phyloP scores from a whole-genome alignment of 139 green algal species.

The Micractinium conductrix region DNA sequence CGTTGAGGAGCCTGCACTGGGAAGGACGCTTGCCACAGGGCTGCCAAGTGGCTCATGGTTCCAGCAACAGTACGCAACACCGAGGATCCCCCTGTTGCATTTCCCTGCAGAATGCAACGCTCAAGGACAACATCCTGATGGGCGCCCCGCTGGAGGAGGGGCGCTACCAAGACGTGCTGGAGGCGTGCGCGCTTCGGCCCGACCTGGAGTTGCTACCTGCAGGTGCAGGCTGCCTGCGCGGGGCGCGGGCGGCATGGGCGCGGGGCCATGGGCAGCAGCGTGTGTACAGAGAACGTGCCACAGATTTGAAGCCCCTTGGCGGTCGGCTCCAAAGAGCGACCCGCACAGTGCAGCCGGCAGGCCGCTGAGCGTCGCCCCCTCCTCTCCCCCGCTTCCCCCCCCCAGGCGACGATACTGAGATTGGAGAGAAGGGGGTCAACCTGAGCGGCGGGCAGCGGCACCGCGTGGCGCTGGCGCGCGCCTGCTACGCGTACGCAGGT shows the following conservation, averaged over 20 bases:
- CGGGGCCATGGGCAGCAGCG: no score
- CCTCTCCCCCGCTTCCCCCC: background rate
- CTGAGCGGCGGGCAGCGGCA: slow-evolving; percentile 57
- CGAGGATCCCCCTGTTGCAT: no score
- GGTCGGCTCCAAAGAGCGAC: no score
- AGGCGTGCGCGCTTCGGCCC: slow-evolving; percentile 64
- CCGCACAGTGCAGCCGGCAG: no score
- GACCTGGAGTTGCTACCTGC: slow-evolving; percentile 57
- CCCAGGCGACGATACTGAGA: slow-evolving; percentile 48
- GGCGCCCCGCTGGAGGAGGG: slow-evolving; percentile 54
- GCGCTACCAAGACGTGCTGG: slow-evolving; percentile 62
- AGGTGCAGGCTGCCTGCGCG: no score
- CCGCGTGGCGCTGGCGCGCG: slow-evolving; percentile 79
- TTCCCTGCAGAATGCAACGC: slow-evolving; percentile 53
- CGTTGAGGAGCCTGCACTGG: no score
- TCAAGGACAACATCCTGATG: slow-evolving; percentile 88
- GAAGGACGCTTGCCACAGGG: no score
- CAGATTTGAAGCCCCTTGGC: no score
- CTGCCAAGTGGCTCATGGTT: no score
- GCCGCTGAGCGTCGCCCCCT: background rate
- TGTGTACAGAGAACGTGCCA: no score
- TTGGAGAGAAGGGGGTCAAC: slow-evolving; percentile 69
- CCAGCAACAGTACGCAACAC: no score
- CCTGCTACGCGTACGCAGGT: slow-evolving; percentile 65
- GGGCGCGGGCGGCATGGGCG: no score